These are phyloP conservation scores for Vanrija humicola DNA, from an alignment of 1,284 basidiomycete species.

Conservation along the genomic window DNA sequence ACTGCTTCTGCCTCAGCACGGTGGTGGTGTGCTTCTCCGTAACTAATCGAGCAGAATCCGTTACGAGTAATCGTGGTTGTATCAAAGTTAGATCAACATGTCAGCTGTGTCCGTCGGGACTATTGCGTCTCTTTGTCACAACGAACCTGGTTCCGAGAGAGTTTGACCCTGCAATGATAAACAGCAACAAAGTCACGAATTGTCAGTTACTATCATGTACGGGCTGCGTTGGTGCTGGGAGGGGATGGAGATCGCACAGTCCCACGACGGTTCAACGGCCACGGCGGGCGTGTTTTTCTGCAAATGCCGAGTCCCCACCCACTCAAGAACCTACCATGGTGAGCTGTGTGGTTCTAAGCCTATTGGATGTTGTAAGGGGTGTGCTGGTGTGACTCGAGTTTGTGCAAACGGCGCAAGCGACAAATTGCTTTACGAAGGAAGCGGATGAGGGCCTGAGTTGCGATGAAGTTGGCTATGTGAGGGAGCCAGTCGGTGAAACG, in stretches of 20 bases:
- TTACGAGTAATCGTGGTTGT: too few species aligned
- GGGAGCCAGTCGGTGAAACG: neutral
- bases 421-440: too few species aligned
- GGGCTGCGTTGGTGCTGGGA: neutral
- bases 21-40: constrained; percentile 78
- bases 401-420: too few species aligned
- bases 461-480: neutral
- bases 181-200: neutral
- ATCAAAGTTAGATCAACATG: neutral
- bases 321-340: too few species aligned
- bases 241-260: neutral
- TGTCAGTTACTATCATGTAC: neutral
- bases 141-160: constrained; percentile 48
- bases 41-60: constrained; percentile 37
- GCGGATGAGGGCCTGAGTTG: too few species aligned
- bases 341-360: too few species aligned
- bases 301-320: too few species aligned
- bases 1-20: constrained; percentile 69
- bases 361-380: too few species aligned
- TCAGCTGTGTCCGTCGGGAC: neutral
- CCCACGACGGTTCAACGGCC: too few species aligned
- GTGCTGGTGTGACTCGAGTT: too few species aligned
- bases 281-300: too few species aligned
- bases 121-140: neutral
- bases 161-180: constrained; percentile 44